Evolutionary conservation across 1,284 basidiomycete species (phyloP).

Genomic region (Phellinidium pouzarii): DNA sequence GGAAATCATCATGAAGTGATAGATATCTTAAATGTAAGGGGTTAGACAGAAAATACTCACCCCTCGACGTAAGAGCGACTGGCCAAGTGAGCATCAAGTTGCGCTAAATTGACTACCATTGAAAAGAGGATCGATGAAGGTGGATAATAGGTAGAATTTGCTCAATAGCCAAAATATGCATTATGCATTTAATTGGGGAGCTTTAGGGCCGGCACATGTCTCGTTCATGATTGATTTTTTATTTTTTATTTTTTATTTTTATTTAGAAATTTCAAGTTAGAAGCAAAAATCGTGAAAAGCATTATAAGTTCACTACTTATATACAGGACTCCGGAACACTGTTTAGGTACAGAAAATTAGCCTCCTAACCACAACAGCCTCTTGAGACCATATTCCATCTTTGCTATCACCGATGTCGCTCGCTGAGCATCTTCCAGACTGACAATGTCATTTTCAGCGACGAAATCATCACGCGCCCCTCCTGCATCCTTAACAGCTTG

Average conservation of each 20-base stretch:
- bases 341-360: no score
- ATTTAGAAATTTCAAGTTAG: no score
- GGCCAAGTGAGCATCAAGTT: constrained; percentile 81
- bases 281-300: background rate
- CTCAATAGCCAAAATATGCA: background rate
- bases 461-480: constrained; percentile 40
- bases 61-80: constrained; percentile 88
- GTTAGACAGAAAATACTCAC: constrained; percentile 46
- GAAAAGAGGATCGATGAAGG: constrained; percentile 21
- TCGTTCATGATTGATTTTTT: no score
- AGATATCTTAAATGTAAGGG: constrained; percentile 22
- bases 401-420: constrained; percentile 76
- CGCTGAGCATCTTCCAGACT: constrained; percentile 76
- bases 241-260: no score
- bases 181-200: background rate
- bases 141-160: background rate
- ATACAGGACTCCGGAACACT: no score
- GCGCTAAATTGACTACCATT: constrained; percentile 71
- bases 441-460: constrained; percentile 70
- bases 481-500: constrained; percentile 65
- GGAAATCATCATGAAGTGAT: constrained; percentile 60
- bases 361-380: constrained; percentile 80
- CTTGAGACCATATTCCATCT: constrained; percentile 89
- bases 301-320: constrained; percentile 5
- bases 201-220: background rate